phyloP scores from a whole-genome alignment of 2,329 filamentous ascomycete genomes.

The Fusarium denticulatum region DNA sequence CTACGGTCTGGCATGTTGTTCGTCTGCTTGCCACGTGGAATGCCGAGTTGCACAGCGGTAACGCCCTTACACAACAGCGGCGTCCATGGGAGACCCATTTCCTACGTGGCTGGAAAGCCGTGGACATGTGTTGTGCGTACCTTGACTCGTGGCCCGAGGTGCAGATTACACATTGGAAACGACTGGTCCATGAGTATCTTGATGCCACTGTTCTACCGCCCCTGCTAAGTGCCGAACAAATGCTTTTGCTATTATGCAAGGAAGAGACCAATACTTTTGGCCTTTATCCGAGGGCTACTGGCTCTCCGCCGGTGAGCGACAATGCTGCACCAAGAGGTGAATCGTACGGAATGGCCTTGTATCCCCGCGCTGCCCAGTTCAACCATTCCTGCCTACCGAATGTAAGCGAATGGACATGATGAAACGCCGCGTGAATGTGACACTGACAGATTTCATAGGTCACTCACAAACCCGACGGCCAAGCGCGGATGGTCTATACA shows the following conservation, averaged over 20 bases:
- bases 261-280: conserved; percentile 47
- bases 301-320: conserved; percentile 26
- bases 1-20: conserved; percentile 44
- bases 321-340: conserved; percentile 33
- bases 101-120: conserved; percentile 40
- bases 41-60: conserved; percentile 22
- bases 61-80: neutral
- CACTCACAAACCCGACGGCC: conserved; percentile 38
- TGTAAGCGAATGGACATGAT: conserved; percentile 19
- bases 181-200: conserved; percentile 38
- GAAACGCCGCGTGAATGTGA: fast-evolving
- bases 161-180: conserved; percentile 41
- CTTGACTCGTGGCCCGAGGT: conserved; percentile 43
- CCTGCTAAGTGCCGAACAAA: conserved; percentile 27
- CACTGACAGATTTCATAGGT: conserved; percentile 28
- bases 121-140: conserved; percentile 42
- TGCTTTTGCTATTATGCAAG: conserved; percentile 41
- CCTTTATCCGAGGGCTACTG: conserved; percentile 39
- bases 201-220: conserved; percentile 26
- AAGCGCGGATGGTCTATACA: conserved; percentile 41
- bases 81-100: conserved; percentile 31
- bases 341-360: conserved; percentile 41
- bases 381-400: conserved; percentile 46
- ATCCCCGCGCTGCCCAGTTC: conserved; percentile 44
- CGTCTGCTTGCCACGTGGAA: conserved; percentile 42